A percentile compares a stretch with the other conserved stretches of the same genome.
These are phyloP conservation scores for Penicillium paneum DNA, from an alignment of 2,329 filamentous ascomycete species.

Conservation along the genomic window DNA sequence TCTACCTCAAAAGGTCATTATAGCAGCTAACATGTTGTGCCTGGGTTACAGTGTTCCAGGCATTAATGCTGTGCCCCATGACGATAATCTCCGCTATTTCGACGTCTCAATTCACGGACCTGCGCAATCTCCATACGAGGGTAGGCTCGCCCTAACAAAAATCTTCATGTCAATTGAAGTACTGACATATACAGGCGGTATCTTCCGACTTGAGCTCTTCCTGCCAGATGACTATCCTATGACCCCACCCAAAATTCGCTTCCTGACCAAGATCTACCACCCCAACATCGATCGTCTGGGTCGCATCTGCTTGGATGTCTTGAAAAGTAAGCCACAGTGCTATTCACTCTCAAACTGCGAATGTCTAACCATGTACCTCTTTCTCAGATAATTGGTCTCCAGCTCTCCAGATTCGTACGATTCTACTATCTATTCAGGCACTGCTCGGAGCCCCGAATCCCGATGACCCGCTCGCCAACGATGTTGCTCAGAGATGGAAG, in stretches of 20 bases:
- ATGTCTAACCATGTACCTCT: constrained; percentile 2
- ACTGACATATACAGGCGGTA: constrained; percentile 55
- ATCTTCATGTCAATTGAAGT: constrained; percentile 1
- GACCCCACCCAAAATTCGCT: constrained; percentile 97
- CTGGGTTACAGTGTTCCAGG: constrained; percentile 70
- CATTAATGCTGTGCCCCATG: constrained; percentile 91
- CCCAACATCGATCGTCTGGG: constrained; percentile 98
- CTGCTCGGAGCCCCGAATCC: constrained; percentile 94
- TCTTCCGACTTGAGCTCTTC: constrained; percentile 97
- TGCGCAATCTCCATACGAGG: constrained; percentile 89
- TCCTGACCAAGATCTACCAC: constrained; percentile 98
- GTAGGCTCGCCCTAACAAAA: constrained; percentile 44
- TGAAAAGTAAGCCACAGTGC: constrained; percentile 70
- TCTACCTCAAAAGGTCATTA: background rate
- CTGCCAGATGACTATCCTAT: constrained; percentile 98
- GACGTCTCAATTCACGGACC: constrained; percentile 96
- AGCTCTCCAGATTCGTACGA: constrained; percentile 94
- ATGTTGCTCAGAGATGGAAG: constrained; percentile 97
- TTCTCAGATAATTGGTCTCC: constrained; percentile 92
- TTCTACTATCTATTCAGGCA: constrained; percentile 97
- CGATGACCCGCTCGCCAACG: constrained; percentile 95
- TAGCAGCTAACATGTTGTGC: background rate
- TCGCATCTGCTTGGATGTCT: constrained; percentile 91
- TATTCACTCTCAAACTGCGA: too few species aligned
- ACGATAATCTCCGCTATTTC: constrained; percentile 97